Conservation (phyloP, 306 rosid genomes). For the Lathyrus sativus region DNA sequence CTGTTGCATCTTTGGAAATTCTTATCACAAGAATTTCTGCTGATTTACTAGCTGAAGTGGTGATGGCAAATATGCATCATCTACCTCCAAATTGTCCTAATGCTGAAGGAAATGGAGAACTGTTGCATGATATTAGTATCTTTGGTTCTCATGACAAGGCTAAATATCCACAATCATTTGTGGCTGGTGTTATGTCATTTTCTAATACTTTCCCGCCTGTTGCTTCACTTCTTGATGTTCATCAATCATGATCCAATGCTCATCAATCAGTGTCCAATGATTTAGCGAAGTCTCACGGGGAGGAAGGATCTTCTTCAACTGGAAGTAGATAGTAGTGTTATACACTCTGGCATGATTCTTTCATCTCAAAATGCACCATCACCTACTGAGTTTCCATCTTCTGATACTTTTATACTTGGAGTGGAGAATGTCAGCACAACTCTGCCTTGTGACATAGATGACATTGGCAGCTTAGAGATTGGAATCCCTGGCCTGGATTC, state of each 20-base stretch:
- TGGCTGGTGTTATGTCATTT: slow-evolving; percentile 82
- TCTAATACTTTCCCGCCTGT: slow-evolving; percentile 78
- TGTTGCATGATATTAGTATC: slow-evolving; percentile 68
- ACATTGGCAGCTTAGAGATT: slow-evolving; percentile 61
- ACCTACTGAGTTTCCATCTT: slow-evolving; percentile 52
- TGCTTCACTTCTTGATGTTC: slow-evolving; percentile 68
- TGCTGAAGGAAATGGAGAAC: slow-evolving; percentile 70
- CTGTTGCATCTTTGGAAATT: slow-evolving; percentile 72
- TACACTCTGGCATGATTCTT: slow-evolving; percentile 48
- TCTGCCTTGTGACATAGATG: slow-evolving; percentile 56
- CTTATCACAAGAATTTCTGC: slow-evolving; percentile 93
- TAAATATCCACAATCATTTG: slow-evolving; percentile 90
- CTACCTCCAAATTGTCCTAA: slow-evolving; percentile 64
- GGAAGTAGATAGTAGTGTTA: slow-evolving; percentile 51
- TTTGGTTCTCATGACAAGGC: slow-evolving; percentile 76
- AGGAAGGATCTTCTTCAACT: slow-evolving; percentile 49
- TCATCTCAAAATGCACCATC: slow-evolving; percentile 52
- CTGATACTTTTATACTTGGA: slow-evolving; percentile 61
- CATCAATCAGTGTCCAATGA: slow-evolving; percentile 51
- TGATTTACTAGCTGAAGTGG: slow-evolving; percentile 91
- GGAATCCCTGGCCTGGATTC: slow-evolving; percentile 97
- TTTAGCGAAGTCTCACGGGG: slow-evolving; percentile 58
- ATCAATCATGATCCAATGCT: too few relatives aligned
- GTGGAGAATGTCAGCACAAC: slow-evolving; percentile 46
- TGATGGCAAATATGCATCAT: slow-evolving; percentile 82